phyloP scores from a whole-genome alignment of 805 yeast species.

The Metschnikowia similis region DNA sequence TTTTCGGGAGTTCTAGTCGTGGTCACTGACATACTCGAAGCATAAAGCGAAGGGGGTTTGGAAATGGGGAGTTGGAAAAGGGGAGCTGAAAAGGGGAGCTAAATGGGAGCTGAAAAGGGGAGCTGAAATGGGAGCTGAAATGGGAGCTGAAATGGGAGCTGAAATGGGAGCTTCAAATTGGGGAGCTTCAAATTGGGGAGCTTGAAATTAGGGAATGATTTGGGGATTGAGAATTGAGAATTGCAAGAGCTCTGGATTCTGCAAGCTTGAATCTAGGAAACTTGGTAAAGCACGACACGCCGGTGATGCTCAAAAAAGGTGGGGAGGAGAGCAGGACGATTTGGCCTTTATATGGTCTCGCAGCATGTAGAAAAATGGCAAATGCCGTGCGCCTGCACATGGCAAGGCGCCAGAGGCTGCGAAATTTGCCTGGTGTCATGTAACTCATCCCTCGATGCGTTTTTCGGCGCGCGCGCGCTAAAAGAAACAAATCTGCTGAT shows the following conservation, averaged over 20 bases:
- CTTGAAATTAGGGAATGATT: no score
- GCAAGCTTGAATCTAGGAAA: no score
- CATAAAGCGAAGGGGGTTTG: neutral
- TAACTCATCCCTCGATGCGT: neutral
- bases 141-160: no score
- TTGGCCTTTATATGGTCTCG: neutral
- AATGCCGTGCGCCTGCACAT: constrained; percentile 13
- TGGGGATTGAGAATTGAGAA: neutral
- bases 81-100: neutral
- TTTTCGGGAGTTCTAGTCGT: constrained; percentile 6
- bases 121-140: no score
- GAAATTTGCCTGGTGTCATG: neutral
- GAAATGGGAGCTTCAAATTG: no score
- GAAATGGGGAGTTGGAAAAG: neutral
- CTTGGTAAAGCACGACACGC: no score
- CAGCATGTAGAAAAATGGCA: constrained; percentile 1
- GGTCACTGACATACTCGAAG: constrained; percentile 5
- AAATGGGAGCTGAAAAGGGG: no score
- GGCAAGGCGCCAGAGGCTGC: constrained; percentile 7
- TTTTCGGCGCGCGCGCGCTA: neutral
- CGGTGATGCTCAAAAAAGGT: no score
- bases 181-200: no score
- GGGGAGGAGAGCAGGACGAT: neutral
- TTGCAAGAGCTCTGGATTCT: no score
- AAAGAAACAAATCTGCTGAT: neutral